Evolutionary conservation across 768 basidiomycete genomes (phyloP), one percentile per base, ranked within the genome.

Genomic region (Podaxis mareebaensis): DNA sequence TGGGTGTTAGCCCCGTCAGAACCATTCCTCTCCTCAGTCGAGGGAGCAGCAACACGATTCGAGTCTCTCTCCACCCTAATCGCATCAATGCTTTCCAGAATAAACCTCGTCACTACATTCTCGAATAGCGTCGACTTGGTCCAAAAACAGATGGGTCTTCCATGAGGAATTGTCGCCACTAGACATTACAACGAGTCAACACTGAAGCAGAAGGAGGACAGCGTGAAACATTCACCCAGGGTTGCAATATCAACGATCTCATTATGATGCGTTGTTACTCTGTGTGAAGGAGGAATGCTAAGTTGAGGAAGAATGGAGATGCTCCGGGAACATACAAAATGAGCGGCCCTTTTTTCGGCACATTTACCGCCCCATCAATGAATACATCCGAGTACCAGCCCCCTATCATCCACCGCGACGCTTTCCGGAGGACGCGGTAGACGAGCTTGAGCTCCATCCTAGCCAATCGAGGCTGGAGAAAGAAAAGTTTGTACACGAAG

Each of bases 31-130:
- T 59, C 48, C 12, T 59, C 57, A 12, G 44, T 11, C 28, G 53
- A n/a, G 13, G 53, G 24, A 40, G 67, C 65, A 58, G 65, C 61
- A 12, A 65, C 69, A 57, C 73, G 73, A 65, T 88, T 85, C 36
- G 80, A 86, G 69, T 85, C 87, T 30, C 90, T 74, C 64, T 84
- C 78, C 20, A 92, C 88, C n/a, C 89, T 86, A 63, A 92, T 89
- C 65, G 88, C 89, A 4, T 88, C 89, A 0, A 86, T 84, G 51
- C 87, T 85, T 3, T 78, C 75, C 36, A 91, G 76, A 42, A 91
- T 72, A 1, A 77, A 76, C 0, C 81, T 77, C 1, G 78, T 67
- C 1, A 87, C 67, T 0, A 85, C 86, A 65, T 88, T 85, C 26
- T 75, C 76, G 75, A 92, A 92, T 68, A 92, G 76, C 0, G 78